Evolutionary conservation across 768 basidiomycete species (phyloP).

Genomic region (Mycena galericulata): DNA sequence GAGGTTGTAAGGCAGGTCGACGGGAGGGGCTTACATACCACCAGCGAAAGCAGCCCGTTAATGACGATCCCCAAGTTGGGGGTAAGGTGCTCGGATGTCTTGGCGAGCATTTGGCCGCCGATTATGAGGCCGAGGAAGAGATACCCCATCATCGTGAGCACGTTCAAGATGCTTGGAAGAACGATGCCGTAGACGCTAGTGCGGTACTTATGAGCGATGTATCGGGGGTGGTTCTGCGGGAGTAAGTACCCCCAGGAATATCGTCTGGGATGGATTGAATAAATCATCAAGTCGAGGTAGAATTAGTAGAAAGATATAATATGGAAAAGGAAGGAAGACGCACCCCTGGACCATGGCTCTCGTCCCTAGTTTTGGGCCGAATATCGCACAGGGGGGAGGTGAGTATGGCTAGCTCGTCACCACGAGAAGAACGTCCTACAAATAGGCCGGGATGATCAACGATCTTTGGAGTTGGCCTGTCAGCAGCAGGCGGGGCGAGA

Average conservation of each 20-base stretch:
- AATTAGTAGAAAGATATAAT: too few species aligned
- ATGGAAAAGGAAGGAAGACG: too few species aligned
- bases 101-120: conserved; percentile 74
- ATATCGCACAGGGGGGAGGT: conserved; percentile 55
- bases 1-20: neutral
- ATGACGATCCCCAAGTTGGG: conserved; percentile 56
- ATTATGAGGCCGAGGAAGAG: conserved; percentile 75
- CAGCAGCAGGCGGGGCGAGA: neutral
- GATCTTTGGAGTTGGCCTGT: conserved; percentile 13
- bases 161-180: conserved; percentile 66
- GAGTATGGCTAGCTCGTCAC: neutral
- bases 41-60: conserved; percentile 51
- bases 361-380: conserved; percentile 85
- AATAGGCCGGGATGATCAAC: conserved; percentile 69
- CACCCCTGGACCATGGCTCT: conserved; percentile 80
- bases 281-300: conserved; percentile 50
- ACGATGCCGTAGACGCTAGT: conserved; percentile 69
- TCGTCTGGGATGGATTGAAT: conserved; percentile 22
- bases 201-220: conserved; percentile 11
- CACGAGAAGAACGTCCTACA: conserved; percentile 54
- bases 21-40: conserved; percentile 40
- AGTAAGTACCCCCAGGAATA: conserved; percentile 49
- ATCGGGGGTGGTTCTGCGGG: neutral
- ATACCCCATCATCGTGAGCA: conserved; percentile 71
- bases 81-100: conserved; percentile 56